These are phyloP conservation scores for Parmelia sp. DNA, from an alignment of 495 filamentous ascomycete genomes.

Conservation along the genomic window DNA sequence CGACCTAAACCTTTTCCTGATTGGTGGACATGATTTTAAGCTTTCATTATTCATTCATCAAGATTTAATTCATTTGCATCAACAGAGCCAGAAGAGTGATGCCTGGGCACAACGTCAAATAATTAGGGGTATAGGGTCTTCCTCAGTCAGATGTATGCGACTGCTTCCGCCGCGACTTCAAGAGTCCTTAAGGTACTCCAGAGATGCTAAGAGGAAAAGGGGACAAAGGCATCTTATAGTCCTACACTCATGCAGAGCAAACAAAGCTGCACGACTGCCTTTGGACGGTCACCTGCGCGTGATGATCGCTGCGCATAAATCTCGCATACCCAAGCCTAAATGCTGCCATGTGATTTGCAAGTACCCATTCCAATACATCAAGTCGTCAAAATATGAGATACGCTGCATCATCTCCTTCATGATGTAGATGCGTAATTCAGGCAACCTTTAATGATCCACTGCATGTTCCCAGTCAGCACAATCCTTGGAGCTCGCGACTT, in stretches of 20 bases:
- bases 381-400: background rate
- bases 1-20: background rate
- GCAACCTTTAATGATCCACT: slow-evolving; percentile 61
- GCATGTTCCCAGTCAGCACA: background rate
- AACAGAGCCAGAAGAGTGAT: background rate
- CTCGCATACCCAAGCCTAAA: background rate
- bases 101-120: no score
- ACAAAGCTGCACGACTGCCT: background rate
- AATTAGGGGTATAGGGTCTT: no score
- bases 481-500: background rate
- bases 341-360: background rate
- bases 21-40: background rate
- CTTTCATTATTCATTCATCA: background rate
- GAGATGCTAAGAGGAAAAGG: background rate
- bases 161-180: background rate
- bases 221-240: no score
- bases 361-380: background rate
- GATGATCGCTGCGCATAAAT: background rate
- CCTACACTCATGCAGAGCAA: background rate
- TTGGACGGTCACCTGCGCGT: background rate
- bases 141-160: no score
- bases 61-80: background rate
- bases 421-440: slow-evolving; percentile 49
- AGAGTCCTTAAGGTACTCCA: background rate
- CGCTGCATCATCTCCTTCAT: background rate